Evolutionary conservation across 164 flowering plant genomes (phyloP), one percentile per base, ranked within the genome.

Genomic region (Macadamia tetraphylla): DNA sequence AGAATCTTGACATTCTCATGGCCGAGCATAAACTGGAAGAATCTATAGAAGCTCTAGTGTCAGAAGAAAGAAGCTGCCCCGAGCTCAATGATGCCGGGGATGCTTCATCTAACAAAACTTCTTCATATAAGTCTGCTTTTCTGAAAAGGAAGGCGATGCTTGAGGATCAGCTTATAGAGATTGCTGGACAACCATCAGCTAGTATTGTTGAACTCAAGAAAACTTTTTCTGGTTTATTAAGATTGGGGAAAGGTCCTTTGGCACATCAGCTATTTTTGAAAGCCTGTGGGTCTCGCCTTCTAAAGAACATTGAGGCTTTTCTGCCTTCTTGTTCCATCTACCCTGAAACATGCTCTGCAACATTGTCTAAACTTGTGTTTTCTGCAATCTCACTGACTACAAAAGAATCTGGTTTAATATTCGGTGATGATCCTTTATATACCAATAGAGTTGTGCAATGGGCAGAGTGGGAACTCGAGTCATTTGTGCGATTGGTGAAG

Each of bases 381-480:
- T 94, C 99, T 9, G 64, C 72, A 64, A 88, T 94, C 75, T 90
- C 88, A 63, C 30, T 79, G 66, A 75, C 87, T 6, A 76, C 83
- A 51, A 90, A 80, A 71, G 97, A 92, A 70, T 86, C 98, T 60
- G 73, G 67, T 69, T 70, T 62, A 31, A 75, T 87, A 66, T 92
- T 92, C 83, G 92, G 97, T 30, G 97, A 92, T 60, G 72, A 85
- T 81, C 91, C 97, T 57, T 68, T 77, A 60, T 92, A 86, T 71
- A 85, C 86, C 65, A 88, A 86, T 66, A 82, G 80, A 77, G 71
- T 89, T 71, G 90, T 89, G 79, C 98, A 89, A 58, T 94, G 99
- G 99, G 94, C 95, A 65, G 99, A 94, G 81, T 83, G 97, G 83
- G 86, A 88, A 73, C 79, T 92, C 65, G 98, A 94, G 80, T 92